Base-by-base conservation (phyloP, 2,329 filamentous ascomycete species). In the Harringtonia aguacate region DNA sequence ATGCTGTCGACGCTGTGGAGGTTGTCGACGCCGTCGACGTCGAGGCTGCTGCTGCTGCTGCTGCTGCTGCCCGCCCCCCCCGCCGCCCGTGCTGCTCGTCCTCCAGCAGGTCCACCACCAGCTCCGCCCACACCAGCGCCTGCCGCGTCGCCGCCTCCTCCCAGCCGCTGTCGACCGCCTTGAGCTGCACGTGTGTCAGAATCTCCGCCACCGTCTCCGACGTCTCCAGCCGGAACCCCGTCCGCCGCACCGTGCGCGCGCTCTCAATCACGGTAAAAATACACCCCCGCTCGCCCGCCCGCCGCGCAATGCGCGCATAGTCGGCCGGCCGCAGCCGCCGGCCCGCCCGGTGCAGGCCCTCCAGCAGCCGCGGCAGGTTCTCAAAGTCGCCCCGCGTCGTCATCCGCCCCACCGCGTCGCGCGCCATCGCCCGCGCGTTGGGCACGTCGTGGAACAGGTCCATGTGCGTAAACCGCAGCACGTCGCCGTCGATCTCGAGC, bases 401-500 rank as follows among this genome's bases (percentile, higher is more conserved):
- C 68, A 78, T 77, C n/a, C 57, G 53, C 1, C 48, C 17, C 43
- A 77, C 47, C 29, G 65, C 70, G 8, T 56, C 18, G 31, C 50
- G 41, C 35, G 73, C 49, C 39, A 60, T 53, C 29, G 56, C 56
- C 21, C 61, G 63, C 6, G 69, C 67, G 50, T 62, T 62, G 31
- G 68, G 70, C 5, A 74, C 45, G 34, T 64, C 66, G 36, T 47
- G 58, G 50, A 63, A 50, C n/a, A 51, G 56, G 58, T 75, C 57
- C 45, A 69, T 58, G 55, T 69, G 61, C 39, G 61, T 59, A 61
- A 78, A 78, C 50, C 65, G 68, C 58, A 73, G 58, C 50, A 73
- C 61, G 46, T 76, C 64, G 52, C 68, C 76, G 47, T 75, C 74
- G 50, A 83, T 67, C 51, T 78, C 72, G 49, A 80, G 71, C 47